Evolutionary conservation across 768 basidiomycete genomes (phyloP).

Genomic region (Boletus speciosus): DNA sequence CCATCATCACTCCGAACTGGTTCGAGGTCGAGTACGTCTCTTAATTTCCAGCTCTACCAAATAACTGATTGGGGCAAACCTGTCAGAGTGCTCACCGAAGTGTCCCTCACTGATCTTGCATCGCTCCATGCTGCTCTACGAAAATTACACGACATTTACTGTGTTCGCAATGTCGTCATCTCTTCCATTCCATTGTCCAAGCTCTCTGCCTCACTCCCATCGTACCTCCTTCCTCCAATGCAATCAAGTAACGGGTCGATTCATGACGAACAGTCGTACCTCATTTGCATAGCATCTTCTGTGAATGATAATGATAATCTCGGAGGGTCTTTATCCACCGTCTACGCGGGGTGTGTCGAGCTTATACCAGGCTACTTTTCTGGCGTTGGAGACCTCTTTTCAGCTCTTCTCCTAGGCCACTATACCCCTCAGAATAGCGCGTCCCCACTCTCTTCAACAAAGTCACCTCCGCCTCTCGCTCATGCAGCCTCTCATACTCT

Average conservation of each 20-base stretch:
- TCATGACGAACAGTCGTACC: constrained; percentile 39
- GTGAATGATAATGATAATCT: constrained; percentile 20
- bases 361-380: constrained; percentile 89
- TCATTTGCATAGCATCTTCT: constrained; percentile 82
- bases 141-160: constrained; percentile 71
- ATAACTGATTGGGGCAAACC: neutral
- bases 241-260: neutral
- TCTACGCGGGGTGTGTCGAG: constrained; percentile 72
- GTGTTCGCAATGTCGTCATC: constrained; percentile 85
- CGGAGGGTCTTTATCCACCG: constrained; percentile 32
- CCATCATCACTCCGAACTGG: constrained; percentile 96
- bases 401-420: constrained; percentile 83
- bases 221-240: constrained; percentile 34
- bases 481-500: constrained; percentile 64
- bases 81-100: constrained; percentile 69
- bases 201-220: constrained; percentile 55
- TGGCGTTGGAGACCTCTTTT: constrained; percentile 96
- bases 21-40: constrained; percentile 88
- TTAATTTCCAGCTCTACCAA: neutral
- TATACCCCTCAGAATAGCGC: constrained; percentile 35
- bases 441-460: neutral
- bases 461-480: constrained; percentile 13
- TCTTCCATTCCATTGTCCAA: constrained; percentile 80
- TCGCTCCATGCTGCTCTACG: constrained; percentile 68
- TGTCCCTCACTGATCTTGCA: constrained; percentile 58